Evolutionary conservation across 495 filamentous ascomycete genomes (phyloP).

Genomic region (Cercophora samala): DNA sequence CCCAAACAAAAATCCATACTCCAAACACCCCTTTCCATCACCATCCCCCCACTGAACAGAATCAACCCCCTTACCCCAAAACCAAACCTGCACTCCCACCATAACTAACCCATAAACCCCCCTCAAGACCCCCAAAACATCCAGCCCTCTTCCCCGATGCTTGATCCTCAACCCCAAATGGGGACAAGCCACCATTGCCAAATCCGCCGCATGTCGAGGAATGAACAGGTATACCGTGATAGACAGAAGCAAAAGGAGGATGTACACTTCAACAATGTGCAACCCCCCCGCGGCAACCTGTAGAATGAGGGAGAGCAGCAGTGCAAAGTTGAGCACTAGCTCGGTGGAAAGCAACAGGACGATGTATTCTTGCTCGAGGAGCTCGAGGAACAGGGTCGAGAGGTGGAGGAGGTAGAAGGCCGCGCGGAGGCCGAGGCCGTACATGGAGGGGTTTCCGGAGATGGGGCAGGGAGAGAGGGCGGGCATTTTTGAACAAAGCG

Average conservation of each 20-base stretch:
- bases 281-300: not conserved
- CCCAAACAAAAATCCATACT: slow-evolving; percentile 30
- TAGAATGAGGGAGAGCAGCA: slow-evolving; percentile 24
- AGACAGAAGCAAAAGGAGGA: slow-evolving; percentile 38
- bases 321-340: slow-evolving; percentile 23
- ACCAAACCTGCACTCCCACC: slow-evolving; percentile 39
- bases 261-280: slow-evolving; percentile 32
- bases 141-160: not conserved
- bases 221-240: slow-evolving; percentile 32
- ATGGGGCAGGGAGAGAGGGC: slow-evolving; percentile 22
- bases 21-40: slow-evolving; percentile 9
- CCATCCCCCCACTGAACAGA: slow-evolving; percentile 4
- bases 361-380: slow-evolving; percentile 18
- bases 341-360: slow-evolving; percentile 19
- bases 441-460: slow-evolving; percentile 19
- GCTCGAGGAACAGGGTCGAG: slow-evolving; percentile 24
- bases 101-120: slow-evolving; percentile 29
- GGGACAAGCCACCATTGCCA: slow-evolving; percentile 31
- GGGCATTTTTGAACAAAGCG: too few relatives aligned
- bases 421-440: slow-evolving; percentile 38
- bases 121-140: not conserved
- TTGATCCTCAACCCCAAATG: slow-evolving; percentile 12
- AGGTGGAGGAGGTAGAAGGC: slow-evolving; percentile 40
- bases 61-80: slow-evolving; percentile 33
- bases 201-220: slow-evolving; percentile 34